Evolutionary conservation across 257 asterid species (phyloP).

Genomic region (Ehretia macrophylla): DNA sequence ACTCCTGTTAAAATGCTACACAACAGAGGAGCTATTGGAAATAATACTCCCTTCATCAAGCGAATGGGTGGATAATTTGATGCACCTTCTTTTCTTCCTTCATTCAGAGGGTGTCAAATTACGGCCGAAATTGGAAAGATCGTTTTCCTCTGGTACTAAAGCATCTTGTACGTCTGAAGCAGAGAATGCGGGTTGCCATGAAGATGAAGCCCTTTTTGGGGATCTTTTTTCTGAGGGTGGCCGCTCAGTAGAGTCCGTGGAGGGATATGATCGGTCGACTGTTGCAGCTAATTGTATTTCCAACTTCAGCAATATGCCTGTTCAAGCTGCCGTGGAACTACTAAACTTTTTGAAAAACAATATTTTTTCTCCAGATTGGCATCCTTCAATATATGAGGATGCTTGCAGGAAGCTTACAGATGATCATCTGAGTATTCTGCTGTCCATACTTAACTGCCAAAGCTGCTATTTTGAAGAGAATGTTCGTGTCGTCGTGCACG

Average conservation of each 20-base stretch:
- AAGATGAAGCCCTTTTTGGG: conserved; percentile 98
- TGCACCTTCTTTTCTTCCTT: conserved; percentile 62
- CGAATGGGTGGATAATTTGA: conserved; percentile 79
- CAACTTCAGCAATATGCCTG: conserved; percentile 62
- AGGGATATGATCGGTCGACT: conserved; percentile 71
- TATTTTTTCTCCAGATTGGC: conserved; percentile 77
- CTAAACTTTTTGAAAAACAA: conserved; percentile 54
- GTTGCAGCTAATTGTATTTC: conserved; percentile 46
- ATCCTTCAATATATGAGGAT: conserved; percentile 49
- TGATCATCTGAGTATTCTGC: conserved; percentile 55
- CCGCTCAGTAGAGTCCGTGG: conserved; percentile 80
- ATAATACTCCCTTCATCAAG: conserved; percentile 59
- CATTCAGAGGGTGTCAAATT: conserved; percentile 80
- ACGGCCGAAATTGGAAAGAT: conserved; percentile 70
- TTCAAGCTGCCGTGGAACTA: conserved; percentile 73
- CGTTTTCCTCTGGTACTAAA: conserved; percentile 56
- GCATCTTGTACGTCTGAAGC: conserved; percentile 62
- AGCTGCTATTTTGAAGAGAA: conserved; percentile 51
- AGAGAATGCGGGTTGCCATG: conserved; percentile 71
- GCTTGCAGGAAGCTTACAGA: conserved; percentile 52
- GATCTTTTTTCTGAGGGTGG: conserved; percentile 94
- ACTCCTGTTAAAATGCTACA: conserved; percentile 51
- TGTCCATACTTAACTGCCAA: conserved; percentile 57
- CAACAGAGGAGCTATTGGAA: conserved; percentile 57
- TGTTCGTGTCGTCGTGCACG: conserved; percentile 33